Base-by-base conservation (phyloP, 352 stramenopile genomes). In the Hyaloperonospora brassicae region DNA sequence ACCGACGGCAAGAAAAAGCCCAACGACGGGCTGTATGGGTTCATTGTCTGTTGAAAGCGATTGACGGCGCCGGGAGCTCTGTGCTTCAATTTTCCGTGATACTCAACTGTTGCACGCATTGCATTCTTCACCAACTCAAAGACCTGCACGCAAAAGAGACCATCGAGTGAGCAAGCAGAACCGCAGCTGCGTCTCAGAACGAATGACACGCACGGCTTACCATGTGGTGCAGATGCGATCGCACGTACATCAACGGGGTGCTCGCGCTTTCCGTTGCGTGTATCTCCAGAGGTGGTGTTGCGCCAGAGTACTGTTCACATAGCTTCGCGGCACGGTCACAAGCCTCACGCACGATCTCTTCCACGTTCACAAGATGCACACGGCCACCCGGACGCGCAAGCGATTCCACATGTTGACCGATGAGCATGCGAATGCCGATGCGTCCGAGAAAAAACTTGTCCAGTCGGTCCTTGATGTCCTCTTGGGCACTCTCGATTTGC, bases 361-460 rank as follows among this genome's bases (percentile, higher is more conserved):
- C 74, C 3, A 87, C 79, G 40, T 89, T 72, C 6, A 87, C 52
- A 43, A 87, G 72, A 55, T 87, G 73, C 23, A 92, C 82, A 45
- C 82, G 79, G 9, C 82, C 82, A 46, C 79, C 79, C 14, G 68
- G 57, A 48, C 73, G 66, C 12, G 68, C 66, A 5, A 87, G 64
- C 34, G 78, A 86, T 49, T 89, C 79, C 23, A 87, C 78, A 50
- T 92, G 82, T 55, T 92, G 82, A 1, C 96, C 96, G 68, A 99
- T 98, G 60, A 99, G 82, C 59, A 99, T 98, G 48, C 97, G 93
- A 68, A 99, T 99, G 31, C 96, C 97, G 59, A 99, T 99, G 23
- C 97, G 85, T 21, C 82, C 95, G 31, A 98, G 86, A 66, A 99
- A 99, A 71, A 99, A 99, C 47, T 88, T 86, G 74, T 99, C 96